A percentile compares a stretch with the other conserved stretches of the same genome.
phyloP scores from a whole-genome alignment of 306 rosid species.

The Medicago ruthenica region DNA sequence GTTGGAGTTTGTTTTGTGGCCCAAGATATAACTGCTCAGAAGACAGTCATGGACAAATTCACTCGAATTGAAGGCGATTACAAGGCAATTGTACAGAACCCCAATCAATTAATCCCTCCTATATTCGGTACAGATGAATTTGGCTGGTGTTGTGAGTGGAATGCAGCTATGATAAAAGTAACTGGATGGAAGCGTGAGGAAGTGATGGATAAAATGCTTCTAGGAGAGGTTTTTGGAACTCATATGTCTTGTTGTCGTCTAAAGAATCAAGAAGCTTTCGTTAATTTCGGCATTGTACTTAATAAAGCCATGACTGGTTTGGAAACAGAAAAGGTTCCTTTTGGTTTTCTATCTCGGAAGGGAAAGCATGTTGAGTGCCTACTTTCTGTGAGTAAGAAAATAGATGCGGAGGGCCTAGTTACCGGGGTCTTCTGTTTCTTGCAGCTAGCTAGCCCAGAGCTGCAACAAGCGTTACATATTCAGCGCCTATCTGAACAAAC shows the following conservation, averaged over 20 bases:
- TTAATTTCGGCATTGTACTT: slow-evolving; percentile 77
- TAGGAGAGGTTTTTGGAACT: slow-evolving; percentile 89
- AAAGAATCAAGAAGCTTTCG: slow-evolving; percentile 87
- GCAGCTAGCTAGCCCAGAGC: slow-evolving; percentile 93
- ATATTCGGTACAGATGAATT: slow-evolving; percentile 93
- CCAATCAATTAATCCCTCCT: slow-evolving; percentile 89
- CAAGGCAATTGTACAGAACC: slow-evolving; percentile 94
- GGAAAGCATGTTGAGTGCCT: slow-evolving; percentile 84
- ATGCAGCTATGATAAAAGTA: slow-evolving; percentile 81
- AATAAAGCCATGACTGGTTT: slow-evolving; percentile 81
- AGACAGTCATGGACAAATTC: slow-evolving; percentile 94
- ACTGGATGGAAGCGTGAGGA: slow-evolving; percentile 95
- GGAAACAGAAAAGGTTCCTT: slow-evolving; percentile 71
- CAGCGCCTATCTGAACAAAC: slow-evolving; percentile 86
- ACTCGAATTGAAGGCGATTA: slow-evolving; percentile 96
- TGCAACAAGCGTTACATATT: slow-evolving; percentile 83
- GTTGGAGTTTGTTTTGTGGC: slow-evolving; percentile 98
- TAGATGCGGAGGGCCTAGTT: slow-evolving; percentile 71
- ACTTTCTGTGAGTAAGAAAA: slow-evolving; percentile 80
- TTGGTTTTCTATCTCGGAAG: slow-evolving; percentile 70
- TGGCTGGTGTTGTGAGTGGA: slow-evolving; percentile 99
- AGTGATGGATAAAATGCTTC: slow-evolving; percentile 87
- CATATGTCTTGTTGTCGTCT: slow-evolving; percentile 76
- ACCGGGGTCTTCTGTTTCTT: slow-evolving; percentile 94
- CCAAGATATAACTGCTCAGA: slow-evolving; percentile 93